A percentile compares a stretch with the other conserved stretches of the same genome.
These are phyloP conservation scores for Monosporozyma aquatica DNA, from an alignment of 805 yeast genomes.

Conservation along the genomic window DNA sequence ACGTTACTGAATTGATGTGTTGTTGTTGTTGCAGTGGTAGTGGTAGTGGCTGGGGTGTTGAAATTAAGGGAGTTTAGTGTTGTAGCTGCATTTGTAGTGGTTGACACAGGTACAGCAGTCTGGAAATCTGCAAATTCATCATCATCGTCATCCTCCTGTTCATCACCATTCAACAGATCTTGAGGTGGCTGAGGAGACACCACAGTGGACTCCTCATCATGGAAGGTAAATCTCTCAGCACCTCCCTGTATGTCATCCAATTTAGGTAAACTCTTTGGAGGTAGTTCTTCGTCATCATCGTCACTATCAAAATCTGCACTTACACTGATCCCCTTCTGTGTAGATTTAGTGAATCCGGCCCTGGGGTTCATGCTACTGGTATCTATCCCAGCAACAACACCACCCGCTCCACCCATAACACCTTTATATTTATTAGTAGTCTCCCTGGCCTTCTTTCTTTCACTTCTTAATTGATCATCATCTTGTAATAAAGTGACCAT, in stretches of 20 bases:
- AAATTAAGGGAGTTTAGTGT: not conserved
- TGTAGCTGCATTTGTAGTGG: slow-evolving; percentile 7
- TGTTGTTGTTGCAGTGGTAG: not conserved
- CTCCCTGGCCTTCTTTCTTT: slow-evolving; percentile 83
- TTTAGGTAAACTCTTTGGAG: slow-evolving; percentile 16
- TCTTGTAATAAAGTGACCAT: slow-evolving; percentile 64
- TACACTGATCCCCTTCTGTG: slow-evolving; percentile 25
- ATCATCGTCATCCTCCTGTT: slow-evolving; percentile 42
- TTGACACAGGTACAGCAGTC: slow-evolving; percentile 48
- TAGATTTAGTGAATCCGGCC: slow-evolving; percentile 22
- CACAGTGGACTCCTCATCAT: slow-evolving; percentile 34
- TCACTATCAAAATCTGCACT: slow-evolving; percentile 37
- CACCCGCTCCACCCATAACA: slow-evolving; percentile 51
- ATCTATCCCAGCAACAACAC: slow-evolving; percentile 24
- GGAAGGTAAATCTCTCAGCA: slow-evolving; percentile 42
- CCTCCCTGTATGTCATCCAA: slow-evolving; percentile 19
- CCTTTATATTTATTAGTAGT: slow-evolving; percentile 79
- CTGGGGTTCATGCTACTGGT: slow-evolving; percentile 21
- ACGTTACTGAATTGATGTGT: slow-evolving; percentile 5
- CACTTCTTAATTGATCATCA: slow-evolving; percentile 66
- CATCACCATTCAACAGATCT: not conserved
- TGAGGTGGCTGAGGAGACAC: not conserved
- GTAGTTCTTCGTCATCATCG: slow-evolving; percentile 35
- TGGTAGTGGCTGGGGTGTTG: not conserved
- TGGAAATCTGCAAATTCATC: slow-evolving; percentile 81